Conservation (phyloP, 2,329 filamentous ascomycete species). For the Ceratocystis lukuohia region DNA sequence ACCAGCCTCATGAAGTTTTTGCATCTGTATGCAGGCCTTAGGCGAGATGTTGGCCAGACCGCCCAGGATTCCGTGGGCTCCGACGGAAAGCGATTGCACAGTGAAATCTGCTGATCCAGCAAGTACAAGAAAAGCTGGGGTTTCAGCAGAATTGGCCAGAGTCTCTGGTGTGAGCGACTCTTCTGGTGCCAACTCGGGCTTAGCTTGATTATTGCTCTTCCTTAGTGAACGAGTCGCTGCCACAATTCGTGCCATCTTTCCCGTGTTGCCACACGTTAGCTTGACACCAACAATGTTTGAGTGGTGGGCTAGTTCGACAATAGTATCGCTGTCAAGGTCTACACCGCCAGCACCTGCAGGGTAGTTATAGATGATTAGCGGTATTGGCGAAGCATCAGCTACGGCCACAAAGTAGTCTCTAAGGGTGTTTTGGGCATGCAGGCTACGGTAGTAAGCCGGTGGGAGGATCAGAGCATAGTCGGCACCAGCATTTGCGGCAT, state of each 20-base stretch:
- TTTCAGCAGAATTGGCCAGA: conserved; percentile 4
- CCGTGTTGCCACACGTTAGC: conserved; percentile 50
- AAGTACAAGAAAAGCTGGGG: conserved; percentile 29
- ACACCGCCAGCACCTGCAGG: conserved; percentile 43
- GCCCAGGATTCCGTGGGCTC: conserved; percentile 31
- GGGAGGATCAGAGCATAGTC: conserved; percentile 66
- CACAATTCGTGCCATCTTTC: conserved; percentile 40
- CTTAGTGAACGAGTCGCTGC: conserved; percentile 29
- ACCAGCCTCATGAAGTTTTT: conserved; percentile 27
- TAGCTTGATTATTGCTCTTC: neutral
- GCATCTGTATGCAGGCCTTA: conserved; percentile 28
- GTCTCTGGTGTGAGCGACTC: neutral
- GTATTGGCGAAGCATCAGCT: conserved; percentile 44
- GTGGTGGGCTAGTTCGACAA: conserved; percentile 38
- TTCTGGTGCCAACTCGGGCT: neutral
- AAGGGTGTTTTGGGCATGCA: conserved; percentile 42
- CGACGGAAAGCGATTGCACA: conserved; percentile 29
- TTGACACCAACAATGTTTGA: conserved; percentile 51
- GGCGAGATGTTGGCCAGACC: conserved; percentile 31
- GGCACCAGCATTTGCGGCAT: conserved; percentile 55
- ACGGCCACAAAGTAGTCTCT: conserved; percentile 49
- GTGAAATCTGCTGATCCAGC: conserved; percentile 34
- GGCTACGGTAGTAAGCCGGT: conserved; percentile 58
- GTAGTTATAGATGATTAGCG: conserved; percentile 51
- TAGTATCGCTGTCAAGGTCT: conserved; percentile 44